Conservation (phyloP, 176 grass and related monocot species). For the Avena atlantica region DNA sequence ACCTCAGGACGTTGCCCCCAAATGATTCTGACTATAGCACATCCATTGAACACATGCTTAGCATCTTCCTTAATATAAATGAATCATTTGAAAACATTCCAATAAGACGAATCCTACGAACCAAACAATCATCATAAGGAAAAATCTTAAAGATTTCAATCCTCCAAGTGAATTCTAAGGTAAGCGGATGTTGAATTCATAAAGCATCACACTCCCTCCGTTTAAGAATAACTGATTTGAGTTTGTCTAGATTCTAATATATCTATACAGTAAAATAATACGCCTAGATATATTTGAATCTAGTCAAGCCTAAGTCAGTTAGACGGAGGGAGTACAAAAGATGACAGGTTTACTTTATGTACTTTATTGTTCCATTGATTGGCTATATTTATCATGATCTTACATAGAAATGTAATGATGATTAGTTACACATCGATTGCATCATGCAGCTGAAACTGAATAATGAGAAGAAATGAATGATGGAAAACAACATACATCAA, state of each 20-base stretch:
- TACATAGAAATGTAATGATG: background rate
- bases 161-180: background rate
- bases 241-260: no score
- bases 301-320: no score
- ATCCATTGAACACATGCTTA: no score
- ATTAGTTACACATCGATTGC: background rate
- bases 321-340: no score
- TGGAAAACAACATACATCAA: background rate
- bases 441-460: background rate
- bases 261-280: no score
- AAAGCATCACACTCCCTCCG: no score
- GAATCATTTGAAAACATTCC: background rate
- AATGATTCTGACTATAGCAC: no score
- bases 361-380: background rate
- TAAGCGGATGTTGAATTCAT: background rate
- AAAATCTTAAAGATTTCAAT: background rate
- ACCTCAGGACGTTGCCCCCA: no score
- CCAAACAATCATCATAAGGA: background rate
- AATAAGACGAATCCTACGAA: background rate
- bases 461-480: conserved; percentile 1
- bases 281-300: no score
- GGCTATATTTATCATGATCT: background rate
- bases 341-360: background rate
- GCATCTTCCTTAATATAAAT: no score
- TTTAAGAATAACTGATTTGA: no score